Base-by-base conservation (phyloP, 331 rosid genomes). In the Saraca asoca region DNA sequence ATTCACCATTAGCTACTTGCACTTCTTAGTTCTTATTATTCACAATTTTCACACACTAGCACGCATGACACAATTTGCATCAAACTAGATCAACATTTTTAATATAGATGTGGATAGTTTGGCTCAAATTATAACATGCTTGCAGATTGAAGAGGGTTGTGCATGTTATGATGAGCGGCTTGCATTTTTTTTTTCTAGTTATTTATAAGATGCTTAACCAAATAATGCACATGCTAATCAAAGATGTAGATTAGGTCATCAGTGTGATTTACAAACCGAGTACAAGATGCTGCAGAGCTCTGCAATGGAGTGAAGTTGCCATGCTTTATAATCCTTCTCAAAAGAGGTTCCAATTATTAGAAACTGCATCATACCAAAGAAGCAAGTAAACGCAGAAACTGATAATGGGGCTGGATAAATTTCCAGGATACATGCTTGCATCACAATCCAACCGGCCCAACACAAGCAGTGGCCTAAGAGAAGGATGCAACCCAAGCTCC, bases 371-470 rank as follows among this genome's bases (percentile, higher is more conserved):
- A 77, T 45, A 53, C 96, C 87, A 69, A 90, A 87, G 87, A 81
- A 85, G 78, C 91, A 87, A 18, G 92, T 87, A 55, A 44, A 83
- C 0, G 95, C 87, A 34, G 92, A 74, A 64, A 82, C 88, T 2
- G 95, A 78, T 72, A 87, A 84, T n/a, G 82, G 83, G 24, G 96
- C 88, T 6, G 90, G 75, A 77, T 83, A 90, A 5, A 64, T 85
- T 55, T 82, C 78, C 38, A 90, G 68, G 20, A 85, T 79, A 43
- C 78, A 87, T 49, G 95, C 85, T 78, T 90, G 95, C 69, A 81
- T 72, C 42, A 90, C 82, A 59, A 85, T 76, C 95, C 96, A 90
- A 44, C 88, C 85, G 12, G 90, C 81, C 96, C 96, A 90, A 57
- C 88, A 78, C 61, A 90, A 64, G 76, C 88, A 83, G 72, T 88